Base-by-base conservation (phyloP, 1,284 basidiomycete species). In the Boletus mariae region DNA sequence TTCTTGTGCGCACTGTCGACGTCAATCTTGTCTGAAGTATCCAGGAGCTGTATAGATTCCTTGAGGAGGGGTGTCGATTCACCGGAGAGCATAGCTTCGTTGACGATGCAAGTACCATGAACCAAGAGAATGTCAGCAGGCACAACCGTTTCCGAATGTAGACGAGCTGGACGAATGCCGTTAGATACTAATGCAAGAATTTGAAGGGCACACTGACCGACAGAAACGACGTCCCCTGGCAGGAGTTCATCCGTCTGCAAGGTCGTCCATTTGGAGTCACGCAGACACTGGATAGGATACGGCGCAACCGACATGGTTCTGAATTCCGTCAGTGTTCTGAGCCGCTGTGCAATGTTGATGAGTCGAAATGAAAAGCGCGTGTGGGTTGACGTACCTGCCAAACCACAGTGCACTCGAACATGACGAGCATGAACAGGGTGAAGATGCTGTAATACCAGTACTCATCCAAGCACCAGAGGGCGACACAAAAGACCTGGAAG, bases 361-460 rank as follows among this genome's bases (percentile, higher is more conserved):
- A 66, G 56, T 23, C 5, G 1, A 26, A 26, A 3, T 12, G 45
- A 10, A n/a, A 23, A n/a, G 29, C 0, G 3, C 2, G 17, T 34
- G 31, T 15, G 7, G 25, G 37, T 54, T 1, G 40, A 71, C 84
- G 52, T 60, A 90, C 91, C 85, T 97, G 94, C 83, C 90, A 98
- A 23, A 98, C 94, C 37, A 95, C 93, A 1, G 95, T 98, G 73
- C 94, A 97, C 73, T 98, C 95, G 66, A 98, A 98, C 57, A 96
- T 88, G 50, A 98, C 75, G 47, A 98, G 78, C 95, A 98, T 98
- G 80, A 98, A 97, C 32, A 94, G 79, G 1, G 95, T 98, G 75
- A 98, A 98, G 42, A 98, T 72, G 58, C 89, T 92, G 77, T 96
- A 98, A 70, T 96, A 97, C 94, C 94, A 97, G 71, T 97, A 98